These are phyloP conservation scores for Penicillium corylophilum DNA, from an alignment of 2,329 filamentous ascomycete species.

Conservation along the genomic window DNA sequence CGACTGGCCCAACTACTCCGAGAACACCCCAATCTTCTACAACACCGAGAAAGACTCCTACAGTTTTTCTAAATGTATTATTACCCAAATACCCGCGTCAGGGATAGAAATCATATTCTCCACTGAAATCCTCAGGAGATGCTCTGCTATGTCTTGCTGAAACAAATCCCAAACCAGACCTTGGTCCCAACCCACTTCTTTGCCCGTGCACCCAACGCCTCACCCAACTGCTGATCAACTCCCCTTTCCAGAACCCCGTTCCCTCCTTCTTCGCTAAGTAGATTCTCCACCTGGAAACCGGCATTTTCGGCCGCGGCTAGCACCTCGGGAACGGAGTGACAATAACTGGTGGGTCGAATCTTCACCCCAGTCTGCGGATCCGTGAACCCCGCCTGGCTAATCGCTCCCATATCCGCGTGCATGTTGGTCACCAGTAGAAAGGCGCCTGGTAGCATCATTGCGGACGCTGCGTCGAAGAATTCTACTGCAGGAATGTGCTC, in stretches of 20 bases:
- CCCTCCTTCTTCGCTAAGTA: slow-evolving; percentile 11
- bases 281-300: slow-evolving; percentile 47
- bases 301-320: slow-evolving; percentile 48
- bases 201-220: slow-evolving; percentile 59
- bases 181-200: slow-evolving; percentile 61
- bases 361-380: slow-evolving; percentile 55
- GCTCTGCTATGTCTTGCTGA: slow-evolving; percentile 31
- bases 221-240: slow-evolving; percentile 56
- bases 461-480: slow-evolving; percentile 55
- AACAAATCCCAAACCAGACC: slow-evolving; percentile 55
- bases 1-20: slow-evolving; percentile 58
- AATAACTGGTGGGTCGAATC: slow-evolving; percentile 60
- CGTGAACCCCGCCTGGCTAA: slow-evolving; percentile 62
- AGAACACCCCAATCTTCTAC: slow-evolving; percentile 61
- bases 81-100: slow-evolving; percentile 9
- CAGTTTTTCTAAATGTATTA: slow-evolving; percentile 47
- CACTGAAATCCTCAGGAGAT: slow-evolving; percentile 1
- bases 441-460: slow-evolving; percentile 48
- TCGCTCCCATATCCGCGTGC: slow-evolving; percentile 63
- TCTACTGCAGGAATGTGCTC: slow-evolving; percentile 61
- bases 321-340: slow-evolving; percentile 54
- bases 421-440: slow-evolving; percentile 65
- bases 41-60: slow-evolving; percentile 62
- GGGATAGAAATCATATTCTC: slow-evolving; percentile 7
- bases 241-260: slow-evolving; percentile 43